These are phyloP conservation scores for Herpotrichia juniperi DNA, from an alignment of 2,329 filamentous ascomycete species.

Conservation along the genomic window DNA sequence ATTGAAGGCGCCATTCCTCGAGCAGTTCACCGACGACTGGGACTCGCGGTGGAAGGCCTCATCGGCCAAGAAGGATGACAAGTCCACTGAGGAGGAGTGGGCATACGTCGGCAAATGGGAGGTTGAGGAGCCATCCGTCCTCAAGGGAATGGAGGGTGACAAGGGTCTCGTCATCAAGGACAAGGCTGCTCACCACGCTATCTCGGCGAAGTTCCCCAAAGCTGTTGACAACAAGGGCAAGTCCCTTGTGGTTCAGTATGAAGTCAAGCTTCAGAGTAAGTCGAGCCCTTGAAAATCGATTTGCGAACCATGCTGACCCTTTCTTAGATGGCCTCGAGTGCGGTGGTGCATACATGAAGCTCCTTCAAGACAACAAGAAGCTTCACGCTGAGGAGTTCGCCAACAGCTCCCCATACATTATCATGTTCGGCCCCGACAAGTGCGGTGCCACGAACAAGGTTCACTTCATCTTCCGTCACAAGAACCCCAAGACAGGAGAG, in stretches of 20 bases:
- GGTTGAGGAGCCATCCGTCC: constrained; percentile 89
- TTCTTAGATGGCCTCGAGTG: constrained; percentile 86
- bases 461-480: constrained; percentile 99
- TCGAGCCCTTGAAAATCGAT: constrained; percentile 23
- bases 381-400: constrained; percentile 98
- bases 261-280: constrained; percentile 98
- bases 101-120: constrained; percentile 96
- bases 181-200: constrained; percentile 96
- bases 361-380: constrained; percentile 95
- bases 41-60: constrained; percentile 92
- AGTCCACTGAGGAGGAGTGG: constrained; percentile 84
- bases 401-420: constrained; percentile 95
- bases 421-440: constrained; percentile 99
- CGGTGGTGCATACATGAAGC: constrained; percentile 98
- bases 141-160: constrained; percentile 92
- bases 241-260: constrained; percentile 96
- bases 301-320: constrained; percentile 34
- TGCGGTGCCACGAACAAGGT: constrained; percentile 98
- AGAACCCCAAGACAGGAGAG: constrained; percentile 99
- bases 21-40: constrained; percentile 99
- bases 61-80: constrained; percentile 92
- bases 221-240: constrained; percentile 97
- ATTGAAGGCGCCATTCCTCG: constrained; percentile 91
- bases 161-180: constrained; percentile 99
- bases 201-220: constrained; percentile 97